Evolutionary conservation across 352 stramenopile species (phyloP).

Genomic region (Phytophthora multivora): DNA sequence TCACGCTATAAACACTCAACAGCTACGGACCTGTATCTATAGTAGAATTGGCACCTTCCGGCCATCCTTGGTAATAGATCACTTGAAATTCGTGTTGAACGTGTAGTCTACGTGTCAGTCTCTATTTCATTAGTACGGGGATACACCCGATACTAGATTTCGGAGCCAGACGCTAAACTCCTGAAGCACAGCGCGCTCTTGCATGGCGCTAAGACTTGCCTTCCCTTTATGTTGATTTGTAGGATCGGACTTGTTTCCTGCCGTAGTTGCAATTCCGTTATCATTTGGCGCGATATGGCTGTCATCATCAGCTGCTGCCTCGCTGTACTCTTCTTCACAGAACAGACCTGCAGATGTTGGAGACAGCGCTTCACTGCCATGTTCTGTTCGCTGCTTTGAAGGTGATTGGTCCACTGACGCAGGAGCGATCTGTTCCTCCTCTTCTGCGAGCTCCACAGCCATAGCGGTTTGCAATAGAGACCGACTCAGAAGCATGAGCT

Average conservation of each 20-base stretch:
- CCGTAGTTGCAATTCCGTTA: not conserved
- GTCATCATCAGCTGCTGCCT: slow-evolving; percentile 28
- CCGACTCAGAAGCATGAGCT: slow-evolving; percentile 54
- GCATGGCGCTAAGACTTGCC: slow-evolving; percentile 38
- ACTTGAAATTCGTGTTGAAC: slow-evolving; percentile 13
- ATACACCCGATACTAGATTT: slow-evolving; percentile 42
- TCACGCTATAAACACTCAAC: slow-evolving; percentile 34
- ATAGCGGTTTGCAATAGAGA: slow-evolving; percentile 59
- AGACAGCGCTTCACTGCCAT: slow-evolving; percentile 37
- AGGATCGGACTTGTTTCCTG: slow-evolving; percentile 6
- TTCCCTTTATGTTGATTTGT: slow-evolving; percentile 4
- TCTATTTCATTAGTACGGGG: slow-evolving; percentile 20
- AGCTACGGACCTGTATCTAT: not conserved
- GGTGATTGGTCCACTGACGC: not conserved
- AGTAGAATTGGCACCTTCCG: not conserved
- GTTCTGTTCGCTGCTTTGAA: slow-evolving; percentile 8
- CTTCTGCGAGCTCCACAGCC: slow-evolving; percentile 38
- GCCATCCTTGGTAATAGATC: slow-evolving; percentile 26
- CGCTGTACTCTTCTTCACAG: slow-evolving; percentile 73
- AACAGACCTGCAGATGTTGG: slow-evolving; percentile 55
- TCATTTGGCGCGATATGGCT: slow-evolving; percentile 10
- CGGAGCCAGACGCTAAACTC: slow-evolving; percentile 82
- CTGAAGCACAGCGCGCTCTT: slow-evolving; percentile 81
- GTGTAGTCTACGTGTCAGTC: not conserved
- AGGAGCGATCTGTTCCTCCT: slow-evolving; percentile 17